Evolutionary conservation across 2,329 filamentous ascomycete species (phyloP).

Genomic region (Exserohilum rostratum): DNA sequence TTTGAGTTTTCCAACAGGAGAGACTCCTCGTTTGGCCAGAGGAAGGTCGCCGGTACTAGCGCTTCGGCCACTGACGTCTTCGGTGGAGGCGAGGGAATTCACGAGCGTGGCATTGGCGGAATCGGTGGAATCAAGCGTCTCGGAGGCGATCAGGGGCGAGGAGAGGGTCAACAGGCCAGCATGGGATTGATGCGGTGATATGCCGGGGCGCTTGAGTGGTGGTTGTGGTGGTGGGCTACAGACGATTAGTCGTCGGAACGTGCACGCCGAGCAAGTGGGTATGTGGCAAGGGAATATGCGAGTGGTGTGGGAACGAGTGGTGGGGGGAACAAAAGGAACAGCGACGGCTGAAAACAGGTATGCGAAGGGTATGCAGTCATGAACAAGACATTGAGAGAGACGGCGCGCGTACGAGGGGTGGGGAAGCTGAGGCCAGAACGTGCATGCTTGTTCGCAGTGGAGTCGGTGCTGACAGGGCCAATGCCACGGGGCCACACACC

Average conservation of each 20-base stretch:
- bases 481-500: slow-evolving; percentile 15
- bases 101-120: slow-evolving; percentile 32
- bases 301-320: slow-evolving; percentile 11
- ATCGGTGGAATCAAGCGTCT: slow-evolving; percentile 44
- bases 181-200: slow-evolving; percentile 58
- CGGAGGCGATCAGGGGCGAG: slow-evolving; percentile 53
- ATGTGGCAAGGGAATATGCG: slow-evolving; percentile 21
- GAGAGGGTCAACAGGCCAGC: slow-evolving; percentile 57
- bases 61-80: slow-evolving; percentile 37
- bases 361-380: slow-evolving; percentile 18
- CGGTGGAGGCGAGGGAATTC: slow-evolving; percentile 40
- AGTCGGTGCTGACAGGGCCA: slow-evolving; percentile 27
- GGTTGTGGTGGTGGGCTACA: slow-evolving; percentile 41
- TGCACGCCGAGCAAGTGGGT: slow-evolving; percentile 20
- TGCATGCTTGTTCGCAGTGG: slow-evolving; percentile 17
- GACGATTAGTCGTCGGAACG: slow-evolving; percentile 37
- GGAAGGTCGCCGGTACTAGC: slow-evolving; percentile 42
- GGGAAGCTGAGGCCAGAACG: slow-evolving; percentile 30
- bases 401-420: slow-evolving; percentile 17
- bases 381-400: not conserved
- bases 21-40: slow-evolving; percentile 64
- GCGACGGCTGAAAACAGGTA: slow-evolving; percentile 13
- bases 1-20: slow-evolving; percentile 73
- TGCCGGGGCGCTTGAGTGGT: slow-evolving; percentile 44
- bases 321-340: slow-evolving; percentile 19